Percentiles rank a stretch among this genome's conserved stretches.
These are phyloP conservation scores for Carex cristatella DNA, from an alignment of 176 grass and related monocot species.

Conservation along the genomic window DNA sequence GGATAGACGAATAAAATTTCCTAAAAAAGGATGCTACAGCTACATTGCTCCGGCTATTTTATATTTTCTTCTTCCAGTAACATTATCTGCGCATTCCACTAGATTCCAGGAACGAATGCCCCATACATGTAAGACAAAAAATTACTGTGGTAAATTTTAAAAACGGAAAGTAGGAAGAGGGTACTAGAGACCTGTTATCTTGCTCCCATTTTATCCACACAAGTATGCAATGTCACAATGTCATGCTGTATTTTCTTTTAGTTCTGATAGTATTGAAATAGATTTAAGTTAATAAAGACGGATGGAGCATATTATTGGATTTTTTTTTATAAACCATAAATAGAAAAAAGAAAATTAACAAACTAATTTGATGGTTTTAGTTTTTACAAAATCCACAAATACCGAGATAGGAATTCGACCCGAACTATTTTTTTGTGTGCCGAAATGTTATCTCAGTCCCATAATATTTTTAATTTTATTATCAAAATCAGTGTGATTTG, in stretches of 20 bases:
- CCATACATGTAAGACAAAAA: neutral
- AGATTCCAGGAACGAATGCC: neutral
- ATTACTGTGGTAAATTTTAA: neutral
- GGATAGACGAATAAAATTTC: too few relatives aligned
- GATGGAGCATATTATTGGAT: too few relatives aligned
- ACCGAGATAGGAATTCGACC: too few relatives aligned
- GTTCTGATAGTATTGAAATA: neutral
- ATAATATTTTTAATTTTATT: too few relatives aligned
- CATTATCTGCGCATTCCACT: neutral
- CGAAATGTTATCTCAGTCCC: too few relatives aligned
- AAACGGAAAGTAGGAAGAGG: neutral
- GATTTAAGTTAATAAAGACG: neutral
- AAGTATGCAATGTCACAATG: neutral
- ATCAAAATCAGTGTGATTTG: too few relatives aligned
- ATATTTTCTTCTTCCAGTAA: neutral
- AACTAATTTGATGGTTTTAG: too few relatives aligned
- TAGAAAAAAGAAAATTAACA: too few relatives aligned
- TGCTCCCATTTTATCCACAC: neutral
- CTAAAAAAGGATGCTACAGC: too few relatives aligned
- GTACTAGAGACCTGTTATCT: neutral
- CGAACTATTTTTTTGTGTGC: too few relatives aligned
- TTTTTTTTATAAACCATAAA: too few relatives aligned
- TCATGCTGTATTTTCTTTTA: neutral
- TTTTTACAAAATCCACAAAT: too few relatives aligned
- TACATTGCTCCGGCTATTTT: neutral